Percentiles rank a stretch among this genome's conserved stretches.
Evolutionary conservation across 257 asterid species (phyloP).

Genomic region (Salvia splendens): DNA sequence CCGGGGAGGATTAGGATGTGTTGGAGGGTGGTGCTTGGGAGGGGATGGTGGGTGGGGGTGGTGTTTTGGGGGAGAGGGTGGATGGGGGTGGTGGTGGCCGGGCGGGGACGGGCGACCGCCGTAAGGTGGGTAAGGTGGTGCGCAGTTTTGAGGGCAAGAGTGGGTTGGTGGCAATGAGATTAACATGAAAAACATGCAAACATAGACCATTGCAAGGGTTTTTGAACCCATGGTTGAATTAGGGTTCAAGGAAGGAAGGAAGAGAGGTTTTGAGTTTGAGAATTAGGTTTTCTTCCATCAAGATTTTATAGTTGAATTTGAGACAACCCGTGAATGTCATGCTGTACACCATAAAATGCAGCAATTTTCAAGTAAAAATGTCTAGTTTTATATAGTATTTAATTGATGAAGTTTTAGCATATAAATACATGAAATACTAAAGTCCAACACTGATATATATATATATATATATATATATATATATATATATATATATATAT

Average conservation of each 20-base stretch:
- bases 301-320: conserved; percentile 46
- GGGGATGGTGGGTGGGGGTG: conserved; percentile 14
- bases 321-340: conserved; percentile 54
- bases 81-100: conserved; percentile 38
- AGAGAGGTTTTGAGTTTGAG: conserved; percentile 20
- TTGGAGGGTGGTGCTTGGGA: conserved; percentile 31
- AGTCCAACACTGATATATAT: too few species aligned
- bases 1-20: conserved; percentile 43
- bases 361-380: background rate
- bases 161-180: conserved; percentile 51
- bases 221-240: conserved; percentile 48
- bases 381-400: background rate
- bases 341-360: background rate
- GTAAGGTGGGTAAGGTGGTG: conserved; percentile 58
- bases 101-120: conserved; percentile 47
- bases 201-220: conserved; percentile 44
- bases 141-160: conserved; percentile 45
- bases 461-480: too few species aligned
- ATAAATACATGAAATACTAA: too few species aligned
- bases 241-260: background rate
- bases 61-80: conserved; percentile 32
- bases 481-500: too few species aligned
- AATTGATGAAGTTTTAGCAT: too few species aligned
- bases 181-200: conserved; percentile 59
- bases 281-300: background rate